These are phyloP conservation scores for Paracorniculantispora psalliotae DNA, from an alignment of 2,329 filamentous ascomycete genomes.

Conservation along the genomic window DNA sequence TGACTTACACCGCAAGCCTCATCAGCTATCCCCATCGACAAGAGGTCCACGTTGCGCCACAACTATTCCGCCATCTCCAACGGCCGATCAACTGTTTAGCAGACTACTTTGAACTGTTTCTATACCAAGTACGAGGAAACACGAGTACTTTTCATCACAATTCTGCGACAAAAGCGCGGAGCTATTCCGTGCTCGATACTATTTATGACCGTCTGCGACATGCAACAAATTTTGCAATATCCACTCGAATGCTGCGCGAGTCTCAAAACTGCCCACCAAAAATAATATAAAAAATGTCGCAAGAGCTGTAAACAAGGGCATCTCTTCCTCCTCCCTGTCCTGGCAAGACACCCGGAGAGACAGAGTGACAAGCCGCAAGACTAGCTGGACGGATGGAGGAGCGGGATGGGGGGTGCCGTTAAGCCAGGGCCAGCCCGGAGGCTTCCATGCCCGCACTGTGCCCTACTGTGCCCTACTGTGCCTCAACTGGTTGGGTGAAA, in stretches of 20 bases:
- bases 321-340: not conserved
- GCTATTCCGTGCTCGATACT: not conserved
- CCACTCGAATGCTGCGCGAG: not conserved
- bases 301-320: not conserved
- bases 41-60: constrained; percentile 4
- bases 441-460: not conserved
- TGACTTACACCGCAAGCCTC: constrained; percentile 11
- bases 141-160: not conserved
- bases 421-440: not conserved
- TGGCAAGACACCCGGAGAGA: not conserved
- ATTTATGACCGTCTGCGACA: not conserved
- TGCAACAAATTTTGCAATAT: not conserved
- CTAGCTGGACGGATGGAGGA: constrained; percentile 2
- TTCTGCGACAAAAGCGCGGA: not conserved
- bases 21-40: not conserved
- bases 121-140: not conserved
- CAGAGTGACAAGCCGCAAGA: not conserved
- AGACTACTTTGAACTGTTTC: not conserved
- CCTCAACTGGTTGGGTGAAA: not conserved
- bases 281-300: constrained; percentile 1
- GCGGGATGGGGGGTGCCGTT: constrained; percentile 4
- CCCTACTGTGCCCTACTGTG: not conserved
- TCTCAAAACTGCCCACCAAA: not conserved
- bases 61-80: not conserved
- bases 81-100: too few relatives aligned